Conservation (phyloP, 352 stramenopile genomes). For the Elongisporangium senticosum region DNA sequence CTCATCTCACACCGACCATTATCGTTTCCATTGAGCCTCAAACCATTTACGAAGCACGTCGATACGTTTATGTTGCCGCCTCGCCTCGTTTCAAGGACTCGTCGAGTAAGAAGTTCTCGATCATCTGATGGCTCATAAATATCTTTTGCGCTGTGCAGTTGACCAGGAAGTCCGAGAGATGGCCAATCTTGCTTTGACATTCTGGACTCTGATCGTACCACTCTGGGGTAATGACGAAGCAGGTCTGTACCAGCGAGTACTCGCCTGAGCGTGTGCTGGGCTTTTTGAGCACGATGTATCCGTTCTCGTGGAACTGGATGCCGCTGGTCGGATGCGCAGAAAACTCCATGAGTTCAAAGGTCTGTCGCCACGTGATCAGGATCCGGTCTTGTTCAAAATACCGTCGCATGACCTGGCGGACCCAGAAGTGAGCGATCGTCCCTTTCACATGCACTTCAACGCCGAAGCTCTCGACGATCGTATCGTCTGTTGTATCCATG, state of each 20-base stretch:
- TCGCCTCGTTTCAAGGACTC: conserved; percentile 17
- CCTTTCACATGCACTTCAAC: conserved; percentile 41
- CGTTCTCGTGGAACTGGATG: conserved; percentile 37
- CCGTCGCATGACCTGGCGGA: conserved; percentile 55
- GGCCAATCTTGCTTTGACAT: conserved; percentile 9
- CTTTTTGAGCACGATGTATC: conserved; percentile 48
- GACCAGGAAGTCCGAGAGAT: conserved; percentile 37
- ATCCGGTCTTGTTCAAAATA: conserved; percentile 56
- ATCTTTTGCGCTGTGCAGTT: conserved; percentile 32
- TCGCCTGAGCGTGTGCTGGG: conserved; percentile 30
- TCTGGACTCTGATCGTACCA: conserved; percentile 13
- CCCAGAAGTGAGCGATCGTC: conserved; percentile 41
- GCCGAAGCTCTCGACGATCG: conserved; percentile 53
- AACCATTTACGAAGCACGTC: no score
- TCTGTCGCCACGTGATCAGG: conserved; percentile 50
- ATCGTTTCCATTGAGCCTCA: no score
- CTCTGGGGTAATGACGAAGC: conserved; percentile 37
- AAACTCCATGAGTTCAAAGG: conserved; percentile 45
- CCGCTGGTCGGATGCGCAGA: conserved; percentile 28
- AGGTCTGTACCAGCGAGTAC: conserved; percentile 41
- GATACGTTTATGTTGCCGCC: no score
- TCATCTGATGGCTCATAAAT: conserved; percentile 31
- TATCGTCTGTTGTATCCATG: conserved; percentile 37
- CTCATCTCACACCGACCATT: no score
- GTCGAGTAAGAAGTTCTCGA: conserved; percentile 43